Evolutionary conservation across 768 basidiomycete genomes (phyloP), one percentile per base, ranked within the genome.

Genomic region (Kwoniella bestiolae): DNA sequence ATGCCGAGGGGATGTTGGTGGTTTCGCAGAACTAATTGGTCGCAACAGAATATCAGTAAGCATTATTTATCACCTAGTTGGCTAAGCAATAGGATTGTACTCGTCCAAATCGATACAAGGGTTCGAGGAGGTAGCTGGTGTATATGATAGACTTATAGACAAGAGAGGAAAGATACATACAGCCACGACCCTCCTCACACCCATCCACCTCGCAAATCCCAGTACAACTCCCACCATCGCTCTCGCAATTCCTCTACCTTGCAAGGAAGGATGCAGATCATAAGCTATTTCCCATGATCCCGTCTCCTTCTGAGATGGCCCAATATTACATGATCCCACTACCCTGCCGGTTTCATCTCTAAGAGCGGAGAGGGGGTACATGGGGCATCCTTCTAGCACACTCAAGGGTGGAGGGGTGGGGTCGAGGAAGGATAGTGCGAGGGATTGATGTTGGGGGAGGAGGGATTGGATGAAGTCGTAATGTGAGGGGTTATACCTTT

Each of bases 261-360:
- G 57, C n/a, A 44, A 62, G 5, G 56, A 52, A 3, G 66, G 66
- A 56, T 46, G 34, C 16, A 67, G 14, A 49, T 67, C 59, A 35
- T 67, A 67, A 9, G 60, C 53, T 16, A 67, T 56, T 34, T 67
- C 66, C 58, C 58, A 56, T 7, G 25, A 28, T 6, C 58, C 58
- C 11, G 18, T 31, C 45, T 60, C 50, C 28, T 44, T 53, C 21
- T 23, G n/a, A 3, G 50, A 60, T 5, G 45, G 26, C 3, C 44
- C 57, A 18, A 66, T 2, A 35, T 34, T 34, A 21, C 44, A 21
- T 1, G 23, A 26, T 3, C 65, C 65, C 9, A 66, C 59, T 21
- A 66, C 35, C 12, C 21, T 31, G 6, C 59, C 65, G 8, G 45
- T 4, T 3, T 31, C 32, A 25, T 50, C 23, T 7, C 62, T 49